A percentile compares a stretch with the other conserved stretches of the same genome.
Conservation (phyloP, 2,329 filamentous ascomycete species). For the Aspergillus pseudoterreus region DNA sequence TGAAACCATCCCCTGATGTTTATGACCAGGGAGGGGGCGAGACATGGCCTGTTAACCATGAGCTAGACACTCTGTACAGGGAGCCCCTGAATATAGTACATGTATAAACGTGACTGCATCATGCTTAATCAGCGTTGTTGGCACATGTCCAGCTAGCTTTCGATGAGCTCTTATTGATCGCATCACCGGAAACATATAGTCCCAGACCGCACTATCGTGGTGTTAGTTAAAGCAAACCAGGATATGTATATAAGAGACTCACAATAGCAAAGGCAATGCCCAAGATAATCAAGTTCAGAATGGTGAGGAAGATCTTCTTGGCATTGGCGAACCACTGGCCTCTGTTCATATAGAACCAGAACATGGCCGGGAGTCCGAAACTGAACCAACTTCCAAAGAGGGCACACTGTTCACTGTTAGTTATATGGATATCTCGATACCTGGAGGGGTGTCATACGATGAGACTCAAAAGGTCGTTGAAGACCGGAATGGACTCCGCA, state of each 20-base stretch:
- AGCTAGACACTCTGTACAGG: no score
- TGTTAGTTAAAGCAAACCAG: conserved; percentile 1
- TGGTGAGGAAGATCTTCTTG: conserved; percentile 42
- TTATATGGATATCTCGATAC: not conserved
- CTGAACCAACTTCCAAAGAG: conserved; percentile 67
- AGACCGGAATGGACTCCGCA: conserved; percentile 66
- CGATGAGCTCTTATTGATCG: conserved; percentile 32
- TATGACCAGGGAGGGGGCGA: not conserved
- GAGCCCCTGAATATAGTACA: no score
- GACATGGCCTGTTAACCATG: not conserved
- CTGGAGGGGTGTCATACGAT: conserved; percentile 36
- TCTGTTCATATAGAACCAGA: conserved; percentile 49
- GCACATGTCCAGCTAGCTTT: conserved; percentile 38
- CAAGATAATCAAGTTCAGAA: conserved; percentile 43
- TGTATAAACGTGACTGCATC: not conserved
- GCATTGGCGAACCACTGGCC: conserved; percentile 36
- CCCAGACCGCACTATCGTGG: conserved; percentile 35
- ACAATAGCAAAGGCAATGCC: conserved; percentile 26
- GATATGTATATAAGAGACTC: conserved; percentile 8
- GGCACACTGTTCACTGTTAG: conserved; percentile 36
- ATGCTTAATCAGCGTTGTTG: conserved; percentile 24
- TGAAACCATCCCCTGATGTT: not conserved
- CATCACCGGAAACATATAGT: conserved; percentile 38
- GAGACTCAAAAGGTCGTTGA: conserved; percentile 62
- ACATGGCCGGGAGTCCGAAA: conserved; percentile 43